phyloP scores from a whole-genome alignment of 2,329 filamentous ascomycete species.

The Raffaelea deltoideospora region DNA sequence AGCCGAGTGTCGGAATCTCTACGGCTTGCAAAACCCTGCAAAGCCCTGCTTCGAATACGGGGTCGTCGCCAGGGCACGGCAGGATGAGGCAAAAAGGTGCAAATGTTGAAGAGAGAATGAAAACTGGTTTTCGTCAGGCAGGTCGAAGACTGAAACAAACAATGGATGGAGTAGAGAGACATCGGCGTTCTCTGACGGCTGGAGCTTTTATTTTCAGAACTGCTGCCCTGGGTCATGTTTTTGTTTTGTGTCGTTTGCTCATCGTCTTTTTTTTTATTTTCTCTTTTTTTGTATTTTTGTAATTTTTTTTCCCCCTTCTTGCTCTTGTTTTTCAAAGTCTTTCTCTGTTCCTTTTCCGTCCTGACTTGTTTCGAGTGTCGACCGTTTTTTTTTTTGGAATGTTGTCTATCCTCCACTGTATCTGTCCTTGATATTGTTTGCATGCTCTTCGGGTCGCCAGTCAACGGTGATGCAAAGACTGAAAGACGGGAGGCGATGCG shows the following conservation, averaged over 20 bases:
- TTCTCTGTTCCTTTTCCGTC: neutral
- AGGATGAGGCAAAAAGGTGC: no score
- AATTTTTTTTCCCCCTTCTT: neutral
- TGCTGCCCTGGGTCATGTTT: neutral
- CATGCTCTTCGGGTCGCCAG: neutral
- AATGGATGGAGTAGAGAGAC: conserved; percentile 2
- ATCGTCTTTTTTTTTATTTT: neutral
- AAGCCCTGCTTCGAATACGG: no score
- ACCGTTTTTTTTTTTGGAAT: neutral
- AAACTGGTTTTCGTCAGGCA: no score
- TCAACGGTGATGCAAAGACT: no score
- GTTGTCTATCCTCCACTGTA: neutral
- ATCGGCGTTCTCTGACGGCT: conserved; percentile 5
- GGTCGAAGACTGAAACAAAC: no score
- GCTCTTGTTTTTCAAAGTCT: neutral
- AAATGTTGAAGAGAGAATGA: no score
- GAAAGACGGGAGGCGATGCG: no score
- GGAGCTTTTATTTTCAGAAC: neutral
- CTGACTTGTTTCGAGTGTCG: neutral
- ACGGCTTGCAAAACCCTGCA: no score
- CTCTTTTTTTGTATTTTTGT: neutral
- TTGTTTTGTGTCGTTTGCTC: conserved; percentile 3
- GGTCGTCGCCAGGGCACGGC: no score
- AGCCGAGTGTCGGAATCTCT: no score
- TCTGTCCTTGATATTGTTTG: neutral